Evolutionary conservation across 768 basidiomycete species (phyloP).

Genomic region (Suillus clintonianus): DNA sequence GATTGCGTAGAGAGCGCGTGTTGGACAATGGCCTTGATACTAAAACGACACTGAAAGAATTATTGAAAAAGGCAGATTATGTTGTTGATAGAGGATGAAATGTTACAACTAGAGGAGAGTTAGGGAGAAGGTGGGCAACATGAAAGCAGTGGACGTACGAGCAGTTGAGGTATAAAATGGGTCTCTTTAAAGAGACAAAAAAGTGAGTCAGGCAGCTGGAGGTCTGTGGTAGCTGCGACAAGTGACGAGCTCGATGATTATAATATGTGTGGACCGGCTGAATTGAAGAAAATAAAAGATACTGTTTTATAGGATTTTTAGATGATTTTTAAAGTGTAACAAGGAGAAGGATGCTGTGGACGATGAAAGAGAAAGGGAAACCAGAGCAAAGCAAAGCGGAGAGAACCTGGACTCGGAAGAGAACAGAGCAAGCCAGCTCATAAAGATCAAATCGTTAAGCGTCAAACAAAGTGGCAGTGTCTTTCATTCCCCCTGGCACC

Average conservation of each 20-base stretch:
- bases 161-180: constrained; percentile 15
- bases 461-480: constrained; percentile 6
- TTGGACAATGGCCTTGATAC: constrained; percentile 4
- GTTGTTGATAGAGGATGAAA: constrained; percentile 13
- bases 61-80: constrained; percentile 34
- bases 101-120: constrained; percentile 15
- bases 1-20: constrained; percentile 14
- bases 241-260: constrained; percentile 16
- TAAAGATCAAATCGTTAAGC: neutral
- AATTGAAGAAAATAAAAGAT: constrained; percentile 16
- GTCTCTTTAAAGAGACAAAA: constrained; percentile 10
- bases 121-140: neutral
- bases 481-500: neutral
- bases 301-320: constrained; percentile 12
- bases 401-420: constrained; percentile 18
- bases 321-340: constrained; percentile 8
- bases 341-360: constrained; percentile 13
- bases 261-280: constrained; percentile 16
- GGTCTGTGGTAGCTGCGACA: constrained; percentile 5
- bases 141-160: neutral
- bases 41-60: constrained; percentile 22
- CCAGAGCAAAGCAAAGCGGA: constrained; percentile 32
- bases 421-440: constrained; percentile 24
- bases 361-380: constrained; percentile 27
- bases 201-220: constrained; percentile 2